These are phyloP conservation scores for Prunus armeniaca DNA, from an alignment of 306 rosid species.

Conservation along the genomic window DNA sequence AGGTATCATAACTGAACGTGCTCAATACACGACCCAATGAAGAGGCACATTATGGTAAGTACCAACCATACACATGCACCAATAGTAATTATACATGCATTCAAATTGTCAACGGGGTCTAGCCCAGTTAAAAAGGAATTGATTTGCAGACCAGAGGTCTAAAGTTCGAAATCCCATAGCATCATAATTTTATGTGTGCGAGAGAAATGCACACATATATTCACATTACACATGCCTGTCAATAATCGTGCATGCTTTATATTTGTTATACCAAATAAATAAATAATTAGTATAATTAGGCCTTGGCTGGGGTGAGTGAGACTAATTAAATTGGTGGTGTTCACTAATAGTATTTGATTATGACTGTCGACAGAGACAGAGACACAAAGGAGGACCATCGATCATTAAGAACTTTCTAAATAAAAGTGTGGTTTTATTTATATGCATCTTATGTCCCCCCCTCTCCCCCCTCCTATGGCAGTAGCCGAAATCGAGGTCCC, in stretches of 20 bases:
- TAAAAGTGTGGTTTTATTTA: slow-evolving; percentile 12
- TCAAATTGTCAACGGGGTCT: too few relatives aligned
- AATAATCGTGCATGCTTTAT: neutral
- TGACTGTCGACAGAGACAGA: too few relatives aligned
- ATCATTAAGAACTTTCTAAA: slow-evolving; percentile 22
- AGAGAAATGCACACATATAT: neutral
- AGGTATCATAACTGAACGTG: neutral
- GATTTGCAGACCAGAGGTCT: too few relatives aligned
- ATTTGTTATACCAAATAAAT: neutral
- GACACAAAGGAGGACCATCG: neutral
- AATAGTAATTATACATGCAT: too few relatives aligned
- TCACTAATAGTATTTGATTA: neutral
- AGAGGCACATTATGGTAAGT: neutral
- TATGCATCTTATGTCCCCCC: neutral
- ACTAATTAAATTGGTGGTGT: neutral
- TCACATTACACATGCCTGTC: neutral
- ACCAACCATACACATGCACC: neutral
- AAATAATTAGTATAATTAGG: neutral
- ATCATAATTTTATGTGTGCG: too few relatives aligned
- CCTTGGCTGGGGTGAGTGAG: neutral
- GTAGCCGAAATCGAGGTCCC: slow-evolving; percentile 12
- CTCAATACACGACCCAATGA: neutral
- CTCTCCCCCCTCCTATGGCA: neutral
- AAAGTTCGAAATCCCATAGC: too few relatives aligned
- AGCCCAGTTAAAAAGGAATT: too few relatives aligned